Evolutionary conservation across 345 rosid genomes (phyloP), one percentile per base, ranked within the genome.

Genomic region (Salix arbutifolia): DNA sequence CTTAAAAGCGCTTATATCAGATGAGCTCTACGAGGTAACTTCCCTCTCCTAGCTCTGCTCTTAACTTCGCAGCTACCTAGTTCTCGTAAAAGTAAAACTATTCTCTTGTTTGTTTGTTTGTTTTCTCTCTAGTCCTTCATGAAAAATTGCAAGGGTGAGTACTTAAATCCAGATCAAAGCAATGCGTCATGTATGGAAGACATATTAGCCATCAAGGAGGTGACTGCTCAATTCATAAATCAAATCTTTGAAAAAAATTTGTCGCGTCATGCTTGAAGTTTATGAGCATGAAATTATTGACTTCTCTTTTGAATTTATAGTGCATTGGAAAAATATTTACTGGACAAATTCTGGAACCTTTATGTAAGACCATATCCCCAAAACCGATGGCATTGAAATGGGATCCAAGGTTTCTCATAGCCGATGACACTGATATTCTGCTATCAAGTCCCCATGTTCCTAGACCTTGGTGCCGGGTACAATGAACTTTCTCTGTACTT

Each of bases 391-490:
- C 73, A 25, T 21, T 40, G 37, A 30, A 77, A 25, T 56, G 77
- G 73, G 75, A 37, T 53, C 67, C 23, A 71, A 76, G 35, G 6
- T 8, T 19, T 69, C 19, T 28, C 11, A 4, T 12, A 1, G 76
- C 76, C 35, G 6, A 73, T 61, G 58, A 82, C 25, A 7, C 40
- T 8, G 81, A 74, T 25, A 4, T 66, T 38, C 77, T 70, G 53
- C 38, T 62, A 1, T 69, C 83, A 16, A 11, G 69, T 0, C 38
- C 30, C 12, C 42, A 18, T 17, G 30, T n/a, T 33, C 42, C 56
- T 8, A 71, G 71, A 74, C 38, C 19, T 7, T 74, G 86, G 84
- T 85, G 88, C 18, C 79, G 84, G 73, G 87, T 85, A 82, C 50
- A n/a, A 33, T 19, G 53, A 52, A 52, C 8, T 14, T 12, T 6